Evolutionary conservation across 129 eudicot species (phyloP).

Genomic region (Artemisia tridentata): DNA sequence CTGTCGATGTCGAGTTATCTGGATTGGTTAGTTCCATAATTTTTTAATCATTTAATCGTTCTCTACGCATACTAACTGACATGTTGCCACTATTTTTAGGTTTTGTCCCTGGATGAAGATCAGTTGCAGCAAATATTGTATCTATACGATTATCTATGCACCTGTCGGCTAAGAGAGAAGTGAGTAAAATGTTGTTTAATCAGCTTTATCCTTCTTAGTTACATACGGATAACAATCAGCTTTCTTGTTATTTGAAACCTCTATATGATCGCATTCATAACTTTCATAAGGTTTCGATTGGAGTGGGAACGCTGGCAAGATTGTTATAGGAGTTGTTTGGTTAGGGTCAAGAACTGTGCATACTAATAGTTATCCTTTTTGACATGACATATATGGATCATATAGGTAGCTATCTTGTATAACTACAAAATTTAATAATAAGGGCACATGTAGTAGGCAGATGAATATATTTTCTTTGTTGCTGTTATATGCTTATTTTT

Average conservation of each 20-base stretch:
- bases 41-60: background rate
- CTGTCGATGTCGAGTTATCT: conserved; percentile 53
- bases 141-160: conserved; percentile 61
- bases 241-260: conserved; percentile 2
- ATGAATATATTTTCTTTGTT: conserved; percentile 3
- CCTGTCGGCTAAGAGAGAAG: conserved; percentile 56
- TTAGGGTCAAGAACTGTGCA: conserved; percentile 14
- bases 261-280: background rate
- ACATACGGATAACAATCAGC: conserved; percentile 9
- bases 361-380: background rate
- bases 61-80: conserved; percentile 8
- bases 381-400: conserved; percentile 15
- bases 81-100: conserved; percentile 38
- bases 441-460: conserved; percentile 3
- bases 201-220: background rate
- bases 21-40: conserved; percentile 52
- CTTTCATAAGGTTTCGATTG: background rate
- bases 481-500: conserved; percentile 4
- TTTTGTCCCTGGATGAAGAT: conserved; percentile 61
- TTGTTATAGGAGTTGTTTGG: conserved; percentile 13
- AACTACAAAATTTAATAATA: background rate
- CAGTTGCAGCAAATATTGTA: conserved; percentile 72
- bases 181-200: conserved; percentile 25
- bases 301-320: conserved; percentile 3
- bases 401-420: background rate